These are phyloP conservation scores for Coemansia sp. DNA, from an alignment of 371 early-diverging fungal species.

Conservation along the genomic window DNA sequence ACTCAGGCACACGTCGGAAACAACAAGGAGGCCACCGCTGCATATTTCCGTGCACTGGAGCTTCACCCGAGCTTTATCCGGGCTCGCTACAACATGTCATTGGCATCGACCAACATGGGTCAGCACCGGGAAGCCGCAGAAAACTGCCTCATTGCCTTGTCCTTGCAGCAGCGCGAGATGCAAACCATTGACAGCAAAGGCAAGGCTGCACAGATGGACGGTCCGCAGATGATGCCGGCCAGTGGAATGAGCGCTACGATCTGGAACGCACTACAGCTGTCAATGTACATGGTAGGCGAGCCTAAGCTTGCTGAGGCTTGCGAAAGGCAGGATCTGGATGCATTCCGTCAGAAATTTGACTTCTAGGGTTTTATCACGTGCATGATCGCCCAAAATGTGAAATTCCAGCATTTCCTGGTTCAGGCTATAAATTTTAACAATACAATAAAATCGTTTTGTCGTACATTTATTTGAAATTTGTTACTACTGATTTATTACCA, in stretches of 20 bases:
- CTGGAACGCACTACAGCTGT: constrained; percentile 85
- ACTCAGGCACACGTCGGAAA: constrained; percentile 87
- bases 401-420: neutral
- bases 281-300: constrained; percentile 76
- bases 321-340: constrained; percentile 68
- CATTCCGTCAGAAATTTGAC: constrained; percentile 78
- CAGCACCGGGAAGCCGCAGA: constrained; percentile 89
- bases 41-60: constrained; percentile 88
- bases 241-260: constrained; percentile 72
- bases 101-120: constrained; percentile 87
- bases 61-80: constrained; percentile 93
- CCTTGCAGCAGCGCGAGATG: constrained; percentile 69
- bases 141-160: constrained; percentile 81
- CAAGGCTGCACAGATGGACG: constrained; percentile 39
- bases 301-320: constrained; percentile 73
- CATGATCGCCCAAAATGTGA: neutral
- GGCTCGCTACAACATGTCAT: constrained; percentile 92
- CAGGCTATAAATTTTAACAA: neutral
- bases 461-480: neutral
- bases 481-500: neutral
- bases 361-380: constrained; percentile 55
- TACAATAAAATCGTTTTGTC: neutral
- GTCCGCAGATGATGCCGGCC: constrained; percentile 33
- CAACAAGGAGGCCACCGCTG: constrained; percentile 79
- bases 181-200: constrained; percentile 30